phyloP scores from a whole-genome alignment of 2,329 filamentous ascomycete genomes.

The Colletotrichum sp. region DNA sequence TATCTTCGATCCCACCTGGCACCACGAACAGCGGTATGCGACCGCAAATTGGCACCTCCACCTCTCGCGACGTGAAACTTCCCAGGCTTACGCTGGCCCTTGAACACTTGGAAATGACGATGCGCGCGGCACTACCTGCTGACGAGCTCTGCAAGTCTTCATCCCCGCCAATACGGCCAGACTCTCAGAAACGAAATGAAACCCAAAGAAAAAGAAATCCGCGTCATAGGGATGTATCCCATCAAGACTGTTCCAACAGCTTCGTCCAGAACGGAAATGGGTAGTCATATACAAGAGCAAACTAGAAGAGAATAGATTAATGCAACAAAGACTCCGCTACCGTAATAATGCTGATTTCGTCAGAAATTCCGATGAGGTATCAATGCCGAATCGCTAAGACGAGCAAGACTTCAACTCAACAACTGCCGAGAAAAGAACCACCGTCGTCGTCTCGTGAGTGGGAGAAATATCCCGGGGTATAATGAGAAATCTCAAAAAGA shows the following conservation, averaged over 20 bases:
- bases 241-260: background rate
- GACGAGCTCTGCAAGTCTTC: background rate
- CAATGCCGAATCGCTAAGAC: slow-evolving; percentile 11
- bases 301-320: background rate
- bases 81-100: background rate
- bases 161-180: background rate
- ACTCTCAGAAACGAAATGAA: background rate
- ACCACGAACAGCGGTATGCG: background rate
- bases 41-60: background rate
- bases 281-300: background rate
- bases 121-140: background rate
- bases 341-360: slow-evolving; percentile 8
- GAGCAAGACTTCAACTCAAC: slow-evolving; percentile 7
- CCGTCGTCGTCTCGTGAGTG: slow-evolving; percentile 7
- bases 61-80: background rate
- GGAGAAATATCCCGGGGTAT: slow-evolving; percentile 20
- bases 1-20: background rate
- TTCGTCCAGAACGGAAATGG: background rate
- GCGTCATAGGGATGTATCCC: slow-evolving; percentile 3
- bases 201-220: slow-evolving; percentile 1
- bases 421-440: slow-evolving; percentile 14
- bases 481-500: slow-evolving; percentile 18
- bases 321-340: background rate
- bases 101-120: background rate
- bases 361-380: background rate